Base-by-base conservation (phyloP, 1,284 basidiomycete genomes). In the Sporisorium reilianum region DNA sequence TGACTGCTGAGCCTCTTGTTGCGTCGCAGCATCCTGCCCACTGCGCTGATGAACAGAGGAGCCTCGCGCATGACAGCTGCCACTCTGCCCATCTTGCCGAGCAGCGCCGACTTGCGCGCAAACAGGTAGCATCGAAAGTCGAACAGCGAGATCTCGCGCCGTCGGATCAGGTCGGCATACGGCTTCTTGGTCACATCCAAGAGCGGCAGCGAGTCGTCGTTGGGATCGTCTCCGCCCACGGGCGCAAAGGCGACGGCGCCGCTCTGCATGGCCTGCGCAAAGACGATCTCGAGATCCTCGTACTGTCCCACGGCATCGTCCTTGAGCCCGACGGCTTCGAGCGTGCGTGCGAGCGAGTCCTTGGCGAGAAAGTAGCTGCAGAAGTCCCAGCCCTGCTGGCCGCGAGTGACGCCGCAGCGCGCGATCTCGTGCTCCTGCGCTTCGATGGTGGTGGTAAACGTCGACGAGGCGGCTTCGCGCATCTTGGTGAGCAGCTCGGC, bases 51-150 rank as follows among this genome's bases (percentile, higher is more conserved):
- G 83, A 97, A 95, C 18, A 88, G 85, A 1, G 88, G 88, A 0
- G 89, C 89, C 81, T 91, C 91, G 64, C 87, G 87, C 58, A 90
- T 89, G 14, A 93, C 88, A 48, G 93, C 91, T 10, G 88, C 88
- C 2, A 93, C 86, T 32, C 88, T 88, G 0, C 91, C 91, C 72
- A 93, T 85, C 77, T 90, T 90, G 50, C 90, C 92, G 2, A 97
- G 87, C 34, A 98, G 86, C 54, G 88, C 86, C 55, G 93, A 93
- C 85, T 97, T 93, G 32, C 93, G 88, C 6, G 94, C 91, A 67
- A 98, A 91, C 20, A 99, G 87, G 84, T 97, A 99, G 80, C 92
- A 89, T 52, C 95, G 89, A 78, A 97, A 92, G 86, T 99, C 97
- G 82, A 98, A 97, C 8, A 98, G 89, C 2, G 93, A 92, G 71